A percentile compares a stretch with the other conserved stretches of the same genome.
phyloP scores from a whole-genome alignment of 2,329 filamentous ascomycete species.

The Hypomyces perniciosus region DNA sequence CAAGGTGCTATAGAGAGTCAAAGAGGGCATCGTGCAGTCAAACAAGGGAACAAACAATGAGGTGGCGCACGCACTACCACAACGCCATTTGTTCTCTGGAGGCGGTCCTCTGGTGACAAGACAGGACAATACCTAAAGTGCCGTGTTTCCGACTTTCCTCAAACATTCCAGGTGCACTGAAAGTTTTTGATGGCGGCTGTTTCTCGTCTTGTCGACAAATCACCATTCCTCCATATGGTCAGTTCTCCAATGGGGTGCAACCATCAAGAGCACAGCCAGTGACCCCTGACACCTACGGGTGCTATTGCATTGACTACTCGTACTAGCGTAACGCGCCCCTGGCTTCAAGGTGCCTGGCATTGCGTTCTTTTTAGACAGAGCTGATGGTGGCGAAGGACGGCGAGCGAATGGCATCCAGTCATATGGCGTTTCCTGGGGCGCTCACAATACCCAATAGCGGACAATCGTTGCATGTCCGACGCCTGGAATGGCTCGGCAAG shows the following conservation, averaged over 20 bases:
- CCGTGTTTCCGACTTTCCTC: neutral
- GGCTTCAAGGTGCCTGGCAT: neutral
- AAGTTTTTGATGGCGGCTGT: neutral
- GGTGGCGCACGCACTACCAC: too few relatives aligned
- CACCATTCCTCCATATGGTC: conserved; percentile 4
- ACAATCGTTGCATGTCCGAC: conserved; percentile 1
- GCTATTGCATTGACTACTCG: neutral
- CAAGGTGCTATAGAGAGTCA: too few relatives aligned
- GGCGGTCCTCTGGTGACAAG: too few relatives aligned
- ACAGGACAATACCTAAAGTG: neutral
- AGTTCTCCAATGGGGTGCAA: neutral
- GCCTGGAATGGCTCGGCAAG: conserved; percentile 2
- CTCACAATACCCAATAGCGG: conserved; percentile 1
- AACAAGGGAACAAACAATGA: too few relatives aligned
- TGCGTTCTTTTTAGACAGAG: neutral
- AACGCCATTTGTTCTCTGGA: too few relatives aligned
- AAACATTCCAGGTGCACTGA: neutral
- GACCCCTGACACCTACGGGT: neutral
- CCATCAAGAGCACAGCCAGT: neutral
- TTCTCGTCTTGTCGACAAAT: neutral
- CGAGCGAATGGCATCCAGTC: neutral
- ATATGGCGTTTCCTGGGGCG: neutral
- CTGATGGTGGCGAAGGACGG: neutral
- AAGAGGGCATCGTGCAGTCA: too few relatives aligned
- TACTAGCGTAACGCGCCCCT: neutral